Evolutionary conservation across 768 basidiomycete genomes (phyloP), one percentile per base, ranked within the genome.

Genomic region (Rhodocollybia butyracea): DNA sequence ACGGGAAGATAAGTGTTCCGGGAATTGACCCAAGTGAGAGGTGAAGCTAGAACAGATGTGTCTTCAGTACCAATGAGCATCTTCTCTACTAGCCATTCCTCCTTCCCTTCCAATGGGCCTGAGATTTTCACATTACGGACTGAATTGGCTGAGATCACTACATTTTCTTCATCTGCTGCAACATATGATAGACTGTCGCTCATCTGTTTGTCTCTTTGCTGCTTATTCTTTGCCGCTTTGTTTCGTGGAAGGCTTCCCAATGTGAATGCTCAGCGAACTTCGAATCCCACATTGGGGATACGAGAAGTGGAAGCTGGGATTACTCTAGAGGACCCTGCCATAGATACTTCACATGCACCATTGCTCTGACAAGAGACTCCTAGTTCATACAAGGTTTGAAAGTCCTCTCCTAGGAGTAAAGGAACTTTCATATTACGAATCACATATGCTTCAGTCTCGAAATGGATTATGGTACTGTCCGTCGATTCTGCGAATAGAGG

Each of bases 381-480:
- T 3, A 69, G 19, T 29, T 64, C 66, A 53, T 68, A 68, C 0
- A 41, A 38, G 1, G 41, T 11, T 12, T 66, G 64, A 58, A 66
- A 70, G 42, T 70, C 68, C 46, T 68, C 68, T 1, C 68, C 68
- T 1, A 70, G 58, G 1, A 70, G 58, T 0, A 70, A n/a, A 7
- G 68, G 66, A 0, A 66, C 66, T 0, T 56, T 52, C 68, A 70
- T 70, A n/a, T n/a, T n/a, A n/a, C n/a, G n/a, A n/a, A n/a, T n/a
- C n/a, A n/a, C n/a, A n/a, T n/a, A n/a, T n/a, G 63, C 61, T 46
- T 69, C 67, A 2, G 57, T 54, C 5, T 57, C 51, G 31, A 64
- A 60, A 8, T 39, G 32, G 5, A 66, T 12, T 13, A 45, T 51
- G 7, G 30, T 29, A 2, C 61, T 61, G 5, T 51, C 43, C 17